These are phyloP conservation scores for Tephrocybe sp. DNA, from an alignment of 768 basidiomycete genomes.

Conservation along the genomic window DNA sequence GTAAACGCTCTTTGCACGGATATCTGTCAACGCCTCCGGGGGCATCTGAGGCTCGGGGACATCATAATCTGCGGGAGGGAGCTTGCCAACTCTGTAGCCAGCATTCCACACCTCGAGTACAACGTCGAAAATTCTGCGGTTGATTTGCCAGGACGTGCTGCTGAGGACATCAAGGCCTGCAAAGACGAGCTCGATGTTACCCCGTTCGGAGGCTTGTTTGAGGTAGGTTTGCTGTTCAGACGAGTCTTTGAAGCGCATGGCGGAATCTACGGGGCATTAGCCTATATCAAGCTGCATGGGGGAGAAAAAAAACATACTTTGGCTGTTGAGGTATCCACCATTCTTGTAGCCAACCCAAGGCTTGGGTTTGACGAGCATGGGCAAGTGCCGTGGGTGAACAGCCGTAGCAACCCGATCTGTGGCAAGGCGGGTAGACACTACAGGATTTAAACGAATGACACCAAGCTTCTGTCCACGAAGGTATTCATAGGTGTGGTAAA, in stretches of 20 bases:
- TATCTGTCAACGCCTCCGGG: slow-evolving; percentile 42
- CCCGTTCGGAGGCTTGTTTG: slow-evolving; percentile 63
- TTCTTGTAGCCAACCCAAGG: slow-evolving; percentile 78
- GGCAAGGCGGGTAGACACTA: slow-evolving; percentile 72
- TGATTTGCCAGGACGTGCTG: slow-evolving; percentile 87
- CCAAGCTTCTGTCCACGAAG: slow-evolving; percentile 93
- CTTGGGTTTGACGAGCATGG: slow-evolving; percentile 90
- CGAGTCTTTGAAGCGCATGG: slow-evolving; percentile 93
- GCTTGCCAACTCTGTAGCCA: slow-evolving; percentile 77
- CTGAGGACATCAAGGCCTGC: slow-evolving; percentile 90
- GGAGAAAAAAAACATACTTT: slow-evolving; percentile 42
- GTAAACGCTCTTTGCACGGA: slow-evolving; percentile 51
- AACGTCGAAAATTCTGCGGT: slow-evolving; percentile 71
- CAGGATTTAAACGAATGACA: slow-evolving; percentile 82
- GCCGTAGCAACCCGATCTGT: slow-evolving; percentile 67
- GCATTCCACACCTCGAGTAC: slow-evolving; percentile 85
- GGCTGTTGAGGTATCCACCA: slow-evolving; percentile 83
- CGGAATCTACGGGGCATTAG: slow-evolving; percentile 40
- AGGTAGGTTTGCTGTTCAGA: slow-evolving; percentile 82
- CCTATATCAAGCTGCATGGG: not conserved
- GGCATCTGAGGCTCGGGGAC: slow-evolving; percentile 60
- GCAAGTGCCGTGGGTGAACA: slow-evolving; percentile 90
- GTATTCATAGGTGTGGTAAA: slow-evolving; percentile 91
- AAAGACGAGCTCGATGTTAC: slow-evolving; percentile 81
- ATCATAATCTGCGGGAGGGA: slow-evolving; percentile 73